Evolutionary conservation across 1,284 basidiomycete genomes (phyloP).

Genomic region (Sporisorium reilianum): DNA sequence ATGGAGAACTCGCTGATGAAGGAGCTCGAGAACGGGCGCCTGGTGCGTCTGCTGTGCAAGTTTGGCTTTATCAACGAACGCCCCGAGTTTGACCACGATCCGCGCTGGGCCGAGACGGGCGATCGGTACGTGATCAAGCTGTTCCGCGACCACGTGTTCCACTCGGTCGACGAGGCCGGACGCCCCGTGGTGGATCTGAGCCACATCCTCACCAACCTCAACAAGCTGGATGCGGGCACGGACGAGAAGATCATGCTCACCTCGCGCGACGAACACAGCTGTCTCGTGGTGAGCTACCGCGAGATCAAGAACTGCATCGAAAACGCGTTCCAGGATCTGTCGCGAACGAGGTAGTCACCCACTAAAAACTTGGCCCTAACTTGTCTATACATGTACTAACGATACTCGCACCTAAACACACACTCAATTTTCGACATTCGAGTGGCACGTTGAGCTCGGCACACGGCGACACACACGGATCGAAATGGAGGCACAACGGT

Average conservation of each 20-base stretch:
- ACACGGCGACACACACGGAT: background rate
- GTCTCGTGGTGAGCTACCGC: slow-evolving; percentile 93
- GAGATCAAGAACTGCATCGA: slow-evolving; percentile 73
- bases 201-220: slow-evolving; percentile 66
- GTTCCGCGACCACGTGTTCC: slow-evolving; percentile 98
- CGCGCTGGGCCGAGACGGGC: slow-evolving; percentile 97
- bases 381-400: slow-evolving; percentile 19
- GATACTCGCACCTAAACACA: slow-evolving; percentile 13
- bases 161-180: slow-evolving; percentile 91
- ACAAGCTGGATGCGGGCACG: slow-evolving; percentile 84
- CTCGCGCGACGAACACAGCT: slow-evolving; percentile 92
- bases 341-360: slow-evolving; percentile 26
- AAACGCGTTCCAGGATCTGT: slow-evolving; percentile 60
- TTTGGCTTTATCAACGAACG: slow-evolving; percentile 98
- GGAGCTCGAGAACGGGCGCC: slow-evolving; percentile 94
- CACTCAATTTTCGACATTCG: background rate
- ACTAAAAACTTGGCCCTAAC: no score
- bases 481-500: slow-evolving; percentile 1
- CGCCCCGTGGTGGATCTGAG: slow-evolving; percentile 84
- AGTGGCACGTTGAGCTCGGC: background rate
- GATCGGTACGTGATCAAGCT: slow-evolving; percentile 98
- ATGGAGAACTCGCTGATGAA: slow-evolving; percentile 86
- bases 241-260: slow-evolving; percentile 96
- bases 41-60: slow-evolving; percentile 92
- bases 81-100: slow-evolving; percentile 96